Evolutionary conservation across 164 flowering plant genomes (phyloP).

Genomic region (Berberis vulgaris): DNA sequence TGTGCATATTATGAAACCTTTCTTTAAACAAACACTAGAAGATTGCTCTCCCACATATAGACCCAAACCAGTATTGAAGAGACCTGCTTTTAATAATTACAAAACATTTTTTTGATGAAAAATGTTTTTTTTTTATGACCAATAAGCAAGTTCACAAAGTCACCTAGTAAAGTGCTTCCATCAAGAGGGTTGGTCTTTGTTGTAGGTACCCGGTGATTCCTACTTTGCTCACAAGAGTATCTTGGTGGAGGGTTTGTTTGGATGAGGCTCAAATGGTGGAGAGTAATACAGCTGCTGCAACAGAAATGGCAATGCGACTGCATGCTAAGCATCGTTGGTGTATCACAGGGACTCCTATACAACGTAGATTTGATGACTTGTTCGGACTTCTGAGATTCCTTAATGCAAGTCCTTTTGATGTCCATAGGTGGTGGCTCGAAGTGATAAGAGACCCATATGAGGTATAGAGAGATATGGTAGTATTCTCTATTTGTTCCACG

Average conservation of each 20-base stretch:
- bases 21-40: neutral
- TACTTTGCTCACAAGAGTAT: conserved; percentile 74
- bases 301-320: conserved; percentile 90
- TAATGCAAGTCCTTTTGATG: conserved; percentile 65
- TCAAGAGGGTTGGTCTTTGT: neutral
- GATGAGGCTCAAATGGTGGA: conserved; percentile 99
- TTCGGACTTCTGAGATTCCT: conserved; percentile 82
- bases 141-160: neutral
- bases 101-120: too few species aligned
- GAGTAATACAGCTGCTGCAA: conserved; percentile 73
- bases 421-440: conserved; percentile 79
- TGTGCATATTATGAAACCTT: neutral
- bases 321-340: conserved; percentile 84
- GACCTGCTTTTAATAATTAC: too few species aligned
- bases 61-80: too few species aligned
- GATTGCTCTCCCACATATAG: neutral
- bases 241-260: conserved; percentile 95
- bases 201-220: conserved; percentile 87
- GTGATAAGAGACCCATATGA: conserved; percentile 87
- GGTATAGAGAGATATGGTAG: conserved; percentile 27
- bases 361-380: conserved; percentile 82
- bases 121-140: too few species aligned
- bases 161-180: neutral
- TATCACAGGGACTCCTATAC: conserved; percentile 94
- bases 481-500: neutral